These are phyloP conservation scores for Fusarium secorum DNA, from an alignment of 2,329 filamentous ascomycete genomes.

Conservation along the genomic window DNA sequence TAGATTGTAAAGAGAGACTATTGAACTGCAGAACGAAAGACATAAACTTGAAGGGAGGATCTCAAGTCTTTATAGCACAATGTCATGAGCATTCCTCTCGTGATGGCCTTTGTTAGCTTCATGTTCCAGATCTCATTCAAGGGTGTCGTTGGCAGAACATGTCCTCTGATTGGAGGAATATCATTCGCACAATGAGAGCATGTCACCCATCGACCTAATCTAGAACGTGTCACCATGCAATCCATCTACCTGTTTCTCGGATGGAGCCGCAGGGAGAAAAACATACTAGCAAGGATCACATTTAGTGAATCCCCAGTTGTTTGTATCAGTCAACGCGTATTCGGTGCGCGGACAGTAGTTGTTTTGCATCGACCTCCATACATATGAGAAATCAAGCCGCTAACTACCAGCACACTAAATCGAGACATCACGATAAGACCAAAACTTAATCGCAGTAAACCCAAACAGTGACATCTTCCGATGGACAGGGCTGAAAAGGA, in stretches of 20 bases:
- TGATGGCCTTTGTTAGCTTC: neutral
- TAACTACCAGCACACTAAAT: neutral
- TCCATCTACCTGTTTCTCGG: neutral
- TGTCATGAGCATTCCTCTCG: neutral
- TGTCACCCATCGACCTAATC: neutral
- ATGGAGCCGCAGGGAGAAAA: neutral
- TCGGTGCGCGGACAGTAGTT: neutral
- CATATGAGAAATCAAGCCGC: neutral
- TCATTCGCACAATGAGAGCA: neutral
- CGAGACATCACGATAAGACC: neutral
- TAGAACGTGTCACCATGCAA: neutral
- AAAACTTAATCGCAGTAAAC: neutral
- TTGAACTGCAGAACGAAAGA: neutral
- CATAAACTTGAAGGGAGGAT: neutral
- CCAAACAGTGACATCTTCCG: neutral
- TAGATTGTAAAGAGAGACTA: slow-evolving; percentile 19
- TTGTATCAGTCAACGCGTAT: neutral
- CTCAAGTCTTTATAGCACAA: slow-evolving; percentile 7
- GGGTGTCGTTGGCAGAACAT: neutral
- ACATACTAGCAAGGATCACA: neutral
- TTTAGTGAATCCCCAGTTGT: no score
- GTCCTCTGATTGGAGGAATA: slow-evolving; percentile 21
- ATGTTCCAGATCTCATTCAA: slow-evolving; percentile 22
- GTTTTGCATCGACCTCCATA: neutral
- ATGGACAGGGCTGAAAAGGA: slow-evolving; percentile 6